Conservation (phyloP, 2,329 filamentous ascomycete species). For the Beauveria sp. region DNA sequence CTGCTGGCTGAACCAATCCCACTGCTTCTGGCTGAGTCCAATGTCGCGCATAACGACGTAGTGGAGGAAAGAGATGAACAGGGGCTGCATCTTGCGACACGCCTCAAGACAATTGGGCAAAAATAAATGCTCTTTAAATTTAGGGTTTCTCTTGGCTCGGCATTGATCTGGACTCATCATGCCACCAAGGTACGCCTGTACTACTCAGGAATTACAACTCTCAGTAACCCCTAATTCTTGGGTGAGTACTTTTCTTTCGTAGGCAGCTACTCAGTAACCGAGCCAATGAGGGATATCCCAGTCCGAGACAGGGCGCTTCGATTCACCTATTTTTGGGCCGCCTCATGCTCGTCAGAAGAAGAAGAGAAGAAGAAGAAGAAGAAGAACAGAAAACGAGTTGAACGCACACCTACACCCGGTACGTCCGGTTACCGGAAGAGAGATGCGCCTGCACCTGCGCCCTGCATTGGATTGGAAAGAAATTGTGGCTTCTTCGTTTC, state of each 20-base stretch:
- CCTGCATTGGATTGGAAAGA: neutral
- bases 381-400: neutral
- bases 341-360: neutral
- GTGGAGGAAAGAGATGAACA: slow-evolving; percentile 8
- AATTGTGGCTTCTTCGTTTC: neutral
- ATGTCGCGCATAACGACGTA: neutral
- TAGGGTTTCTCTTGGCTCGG: neutral
- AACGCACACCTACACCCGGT: neutral
- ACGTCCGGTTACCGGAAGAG: neutral
- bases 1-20: too few species aligned
- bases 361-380: neutral
- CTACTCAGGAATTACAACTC: neutral
- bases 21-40: too few species aligned
- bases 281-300: neutral
- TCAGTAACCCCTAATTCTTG: neutral
- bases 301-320: slow-evolving; percentile 2
- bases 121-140: neutral
- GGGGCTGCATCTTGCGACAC: slow-evolving; percentile 2
- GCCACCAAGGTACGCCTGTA: neutral
- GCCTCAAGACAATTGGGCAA: neutral
- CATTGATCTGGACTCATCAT: neutral
- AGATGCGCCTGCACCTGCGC: neutral
- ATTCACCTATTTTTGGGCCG: slow-evolving; percentile 8
- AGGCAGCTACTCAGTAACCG: too few species aligned
- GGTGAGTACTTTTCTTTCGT: too few species aligned